Evolutionary conservation across 805 yeast genomes (phyloP).

Genomic region (Candida qinlingensis): DNA sequence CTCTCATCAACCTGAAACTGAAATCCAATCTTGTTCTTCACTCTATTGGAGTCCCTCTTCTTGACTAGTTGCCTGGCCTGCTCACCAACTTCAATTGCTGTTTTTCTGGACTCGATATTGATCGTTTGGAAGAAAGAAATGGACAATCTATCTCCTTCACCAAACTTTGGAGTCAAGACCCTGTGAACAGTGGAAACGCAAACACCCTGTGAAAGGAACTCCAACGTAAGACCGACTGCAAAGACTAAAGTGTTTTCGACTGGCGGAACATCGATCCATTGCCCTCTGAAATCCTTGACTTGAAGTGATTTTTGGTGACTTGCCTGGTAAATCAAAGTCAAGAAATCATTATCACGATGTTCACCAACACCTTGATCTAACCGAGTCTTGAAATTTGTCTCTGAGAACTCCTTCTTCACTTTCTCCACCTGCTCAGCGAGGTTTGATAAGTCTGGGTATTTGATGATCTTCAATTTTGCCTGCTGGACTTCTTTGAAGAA

Average conservation of each 20-base stretch:
- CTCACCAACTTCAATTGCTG: conserved; percentile 13
- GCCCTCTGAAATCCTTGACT: conserved; percentile 41
- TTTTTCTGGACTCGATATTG: conserved; percentile 26
- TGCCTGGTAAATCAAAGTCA: conserved; percentile 58
- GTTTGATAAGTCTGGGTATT: conserved; percentile 28
- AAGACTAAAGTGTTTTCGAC: conserved; percentile 37
- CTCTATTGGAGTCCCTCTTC: conserved; percentile 16
- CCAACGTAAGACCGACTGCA: conserved; percentile 45
- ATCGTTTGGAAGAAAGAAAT: conserved; percentile 46
- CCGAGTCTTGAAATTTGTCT: conserved; percentile 35
- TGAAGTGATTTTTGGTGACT: conserved; percentile 39
- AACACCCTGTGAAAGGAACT: conserved; percentile 42
- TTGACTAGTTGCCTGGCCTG: conserved; percentile 14
- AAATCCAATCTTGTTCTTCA: conserved; percentile 22
- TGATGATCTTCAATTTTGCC: conserved; percentile 37
- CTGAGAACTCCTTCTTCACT: conserved; percentile 39
- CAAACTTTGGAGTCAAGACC: conserved; percentile 27
- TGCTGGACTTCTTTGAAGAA: conserved; percentile 42
- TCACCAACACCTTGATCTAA: conserved; percentile 36
- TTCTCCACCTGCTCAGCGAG: conserved; percentile 17
- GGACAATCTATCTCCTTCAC: conserved; percentile 33
- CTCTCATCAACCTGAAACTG: conserved; percentile 22
- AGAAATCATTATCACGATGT: conserved; percentile 60
- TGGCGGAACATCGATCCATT: conserved; percentile 43
- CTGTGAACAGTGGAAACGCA: conserved; percentile 47